Conservation (phyloP, 1,284 basidiomycete genomes). For the Marasmius sp. region DNA sequence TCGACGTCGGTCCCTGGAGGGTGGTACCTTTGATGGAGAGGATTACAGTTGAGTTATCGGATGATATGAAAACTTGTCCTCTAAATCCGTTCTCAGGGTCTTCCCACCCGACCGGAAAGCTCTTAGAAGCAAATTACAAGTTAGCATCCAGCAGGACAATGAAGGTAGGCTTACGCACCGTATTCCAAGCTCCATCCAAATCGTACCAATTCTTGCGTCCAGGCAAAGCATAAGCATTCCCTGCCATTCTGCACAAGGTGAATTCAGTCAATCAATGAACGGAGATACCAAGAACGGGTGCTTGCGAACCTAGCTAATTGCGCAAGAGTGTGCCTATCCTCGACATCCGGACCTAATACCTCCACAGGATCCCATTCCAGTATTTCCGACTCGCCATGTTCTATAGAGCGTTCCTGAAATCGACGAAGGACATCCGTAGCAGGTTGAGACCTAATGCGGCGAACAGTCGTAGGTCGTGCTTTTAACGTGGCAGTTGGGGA, state of each 20-base stretch:
- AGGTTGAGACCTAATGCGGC: constrained; percentile 52
- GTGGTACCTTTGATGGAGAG: constrained; percentile 96
- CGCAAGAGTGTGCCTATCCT: constrained; percentile 79
- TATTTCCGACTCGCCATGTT: constrained; percentile 44
- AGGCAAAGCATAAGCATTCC: constrained; percentile 83
- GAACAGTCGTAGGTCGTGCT: constrained; percentile 56
- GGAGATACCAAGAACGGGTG: background rate
- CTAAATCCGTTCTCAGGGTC: constrained; percentile 79
- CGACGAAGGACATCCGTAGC: constrained; percentile 42
- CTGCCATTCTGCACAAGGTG: constrained; percentile 72
- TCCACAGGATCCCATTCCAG: constrained; percentile 59
- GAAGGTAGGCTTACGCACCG: constrained; percentile 42
- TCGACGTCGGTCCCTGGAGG: constrained; percentile 77
- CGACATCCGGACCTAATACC: constrained; percentile 69
- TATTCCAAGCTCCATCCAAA: constrained; percentile 73
- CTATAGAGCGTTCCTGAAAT: constrained; percentile 52
- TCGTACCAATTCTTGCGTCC: constrained; percentile 82
- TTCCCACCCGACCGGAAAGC: constrained; percentile 92
- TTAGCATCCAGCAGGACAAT: background rate
- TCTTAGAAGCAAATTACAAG: constrained; percentile 39
- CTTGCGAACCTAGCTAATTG: constrained; percentile 52
- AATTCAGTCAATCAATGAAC: background rate
- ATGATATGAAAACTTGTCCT: constrained; percentile 86
- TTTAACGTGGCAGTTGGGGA: constrained; percentile 31
- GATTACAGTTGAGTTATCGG: constrained; percentile 82